Percentiles rank a stretch among this genome's conserved stretches.
Evolutionary conservation across 345 rosid genomes (phyloP).

Genomic region (Aurinia saxatilis): DNA sequence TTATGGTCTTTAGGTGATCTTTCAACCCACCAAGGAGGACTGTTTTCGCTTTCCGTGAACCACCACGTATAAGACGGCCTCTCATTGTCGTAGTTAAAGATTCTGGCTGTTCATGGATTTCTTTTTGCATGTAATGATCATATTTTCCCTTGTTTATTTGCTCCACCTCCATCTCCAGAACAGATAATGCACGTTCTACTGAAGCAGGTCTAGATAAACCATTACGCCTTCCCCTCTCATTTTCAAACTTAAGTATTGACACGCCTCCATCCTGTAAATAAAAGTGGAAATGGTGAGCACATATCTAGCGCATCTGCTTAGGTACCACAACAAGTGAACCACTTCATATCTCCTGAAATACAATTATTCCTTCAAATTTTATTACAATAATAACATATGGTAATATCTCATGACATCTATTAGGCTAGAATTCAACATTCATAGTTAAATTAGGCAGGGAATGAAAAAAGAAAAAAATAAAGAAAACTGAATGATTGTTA

Average conservation of each 20-base stretch:
- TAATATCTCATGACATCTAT: background rate
- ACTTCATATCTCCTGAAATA: background rate
- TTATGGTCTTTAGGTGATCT: conserved; percentile 85
- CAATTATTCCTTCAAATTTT: background rate
- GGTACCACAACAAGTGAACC: background rate
- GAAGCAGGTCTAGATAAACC: conserved; percentile 65
- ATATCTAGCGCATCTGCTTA: background rate
- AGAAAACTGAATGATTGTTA: background rate
- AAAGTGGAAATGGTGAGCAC: background rate
- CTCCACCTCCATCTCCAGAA: conserved; percentile 95
- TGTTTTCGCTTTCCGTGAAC: conserved; percentile 70
- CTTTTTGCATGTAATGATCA: conserved; percentile 97
- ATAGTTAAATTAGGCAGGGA: background rate
- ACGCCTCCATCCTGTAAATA: conserved; percentile 76
- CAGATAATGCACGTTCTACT: conserved; percentile 90
- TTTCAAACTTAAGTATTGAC: conserved; percentile 68
- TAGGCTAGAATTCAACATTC: background rate
- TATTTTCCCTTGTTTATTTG: conserved; percentile 89
- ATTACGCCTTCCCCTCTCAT: conserved; percentile 49
- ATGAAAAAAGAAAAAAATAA: background rate
- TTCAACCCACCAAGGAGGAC: conserved; percentile 95
- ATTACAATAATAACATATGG: background rate
- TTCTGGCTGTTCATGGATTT: conserved; percentile 98
- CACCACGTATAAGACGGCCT: conserved; percentile 90
- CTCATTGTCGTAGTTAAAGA: conserved; percentile 95